These are phyloP conservation scores for Ustilago xerochloae DNA, from an alignment of 1,284 basidiomycete species.

Conservation along the genomic window DNA sequence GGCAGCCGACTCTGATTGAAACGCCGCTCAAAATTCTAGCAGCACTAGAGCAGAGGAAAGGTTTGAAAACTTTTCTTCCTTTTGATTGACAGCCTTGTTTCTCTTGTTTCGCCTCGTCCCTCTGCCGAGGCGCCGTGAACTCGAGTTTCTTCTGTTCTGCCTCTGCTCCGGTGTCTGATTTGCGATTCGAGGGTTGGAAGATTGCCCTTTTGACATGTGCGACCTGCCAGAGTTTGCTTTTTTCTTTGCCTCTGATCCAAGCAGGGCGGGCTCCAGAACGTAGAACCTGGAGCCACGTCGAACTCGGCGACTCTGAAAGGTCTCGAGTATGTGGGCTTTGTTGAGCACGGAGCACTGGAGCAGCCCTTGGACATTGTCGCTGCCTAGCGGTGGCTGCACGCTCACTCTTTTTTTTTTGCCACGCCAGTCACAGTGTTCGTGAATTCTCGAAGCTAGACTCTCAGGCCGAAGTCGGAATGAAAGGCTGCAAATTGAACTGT, in stretches of 20 bases:
- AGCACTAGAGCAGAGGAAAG: background rate
- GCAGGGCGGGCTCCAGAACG: too few species aligned
- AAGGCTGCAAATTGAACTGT: too few species aligned
- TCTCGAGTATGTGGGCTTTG: background rate
- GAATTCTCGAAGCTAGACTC: too few species aligned
- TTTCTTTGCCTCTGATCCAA: background rate
- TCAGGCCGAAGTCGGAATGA: too few species aligned
- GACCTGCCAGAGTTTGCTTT: background rate
- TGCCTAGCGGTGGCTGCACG: background rate
- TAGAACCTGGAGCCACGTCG: too few species aligned
- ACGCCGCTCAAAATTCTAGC: background rate
- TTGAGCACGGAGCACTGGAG: constrained; percentile 1
- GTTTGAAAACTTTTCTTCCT: constrained; percentile 3
- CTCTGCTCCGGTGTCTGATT: background rate
- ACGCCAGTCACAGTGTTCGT: too few species aligned
- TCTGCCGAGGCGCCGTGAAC: constrained; percentile 1
- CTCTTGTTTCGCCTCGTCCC: too few species aligned
- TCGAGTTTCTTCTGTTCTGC: background rate
- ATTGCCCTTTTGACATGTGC: constrained; percentile 3
- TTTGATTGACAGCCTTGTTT: constrained; percentile 1
- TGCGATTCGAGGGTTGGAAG: background rate
- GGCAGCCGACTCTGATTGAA: background rate
- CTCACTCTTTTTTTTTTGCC: too few species aligned
- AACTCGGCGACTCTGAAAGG: too few species aligned
- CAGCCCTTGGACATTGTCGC: background rate